These are phyloP conservation scores for Cercophora newfieldiana DNA, from an alignment of 495 filamentous ascomycete genomes.

Conservation along the genomic window DNA sequence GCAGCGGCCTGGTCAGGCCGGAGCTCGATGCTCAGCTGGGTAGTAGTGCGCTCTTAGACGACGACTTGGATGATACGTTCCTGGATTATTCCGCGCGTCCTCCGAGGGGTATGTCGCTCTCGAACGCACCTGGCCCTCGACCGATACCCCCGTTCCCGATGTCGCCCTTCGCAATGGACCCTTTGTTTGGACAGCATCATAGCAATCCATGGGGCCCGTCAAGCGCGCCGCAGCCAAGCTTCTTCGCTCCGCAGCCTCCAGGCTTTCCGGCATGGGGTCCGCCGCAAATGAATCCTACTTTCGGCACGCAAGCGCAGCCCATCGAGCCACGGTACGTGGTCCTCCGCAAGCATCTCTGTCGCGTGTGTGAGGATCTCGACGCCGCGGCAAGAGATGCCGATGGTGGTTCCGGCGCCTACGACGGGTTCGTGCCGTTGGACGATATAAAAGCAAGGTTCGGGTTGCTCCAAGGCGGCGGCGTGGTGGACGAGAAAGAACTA, in stretches of 20 bases:
- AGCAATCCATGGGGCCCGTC: conserved; percentile 33
- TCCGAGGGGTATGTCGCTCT: neutral
- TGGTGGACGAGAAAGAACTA: conserved; percentile 69
- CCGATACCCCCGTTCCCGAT: neutral
- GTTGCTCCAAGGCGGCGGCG: conserved; percentile 57
- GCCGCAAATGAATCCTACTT: conserved; percentile 23
- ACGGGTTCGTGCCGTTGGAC: conserved; percentile 67
- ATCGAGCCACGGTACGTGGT: conserved; percentile 42
- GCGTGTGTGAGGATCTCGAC: conserved; percentile 48
- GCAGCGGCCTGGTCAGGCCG: conserved; percentile 47
- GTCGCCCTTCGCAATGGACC: conserved; percentile 32
- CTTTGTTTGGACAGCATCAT: conserved; percentile 20
- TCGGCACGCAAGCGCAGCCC: conserved; percentile 29
- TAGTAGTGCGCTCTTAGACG: conserved; percentile 86
- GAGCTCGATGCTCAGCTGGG: conserved; percentile 81
- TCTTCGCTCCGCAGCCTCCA: conserved; percentile 28
- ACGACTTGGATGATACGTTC: conserved; percentile 40
- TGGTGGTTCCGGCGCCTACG: conserved; percentile 30
- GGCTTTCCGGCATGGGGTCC: conserved; percentile 34
- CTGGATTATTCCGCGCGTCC: neutral
- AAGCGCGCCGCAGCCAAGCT: conserved; percentile 18
- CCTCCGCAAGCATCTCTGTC: conserved; percentile 52
- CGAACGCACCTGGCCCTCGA: neutral
- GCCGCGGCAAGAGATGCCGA: conserved; percentile 34
- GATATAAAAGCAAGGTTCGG: conserved; percentile 68